A percentile compares a stretch with the other conserved stretches of the same genome.
Evolutionary conservation across 257 asterid genomes (phyloP).

Genomic region (Mentha longifolia): DNA sequence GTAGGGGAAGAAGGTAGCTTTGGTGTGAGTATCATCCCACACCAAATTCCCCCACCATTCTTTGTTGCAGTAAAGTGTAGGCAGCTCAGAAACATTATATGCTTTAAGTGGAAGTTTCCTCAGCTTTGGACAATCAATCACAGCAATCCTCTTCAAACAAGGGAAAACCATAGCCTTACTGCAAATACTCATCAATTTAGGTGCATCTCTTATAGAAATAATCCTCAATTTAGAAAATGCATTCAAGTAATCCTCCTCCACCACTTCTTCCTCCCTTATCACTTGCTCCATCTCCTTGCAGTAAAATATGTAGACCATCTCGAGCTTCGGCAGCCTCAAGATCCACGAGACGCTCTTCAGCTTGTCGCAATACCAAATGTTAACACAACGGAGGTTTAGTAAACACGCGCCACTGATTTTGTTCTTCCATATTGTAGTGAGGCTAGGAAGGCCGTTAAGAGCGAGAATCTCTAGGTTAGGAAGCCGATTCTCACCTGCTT

Average conservation of each 20-base stretch:
- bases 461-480: slow-evolving; percentile 56
- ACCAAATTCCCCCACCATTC: slow-evolving; percentile 57
- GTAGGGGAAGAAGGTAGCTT: slow-evolving; percentile 47
- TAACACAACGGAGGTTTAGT: slow-evolving; percentile 45
- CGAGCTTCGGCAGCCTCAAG: slow-evolving; percentile 51
- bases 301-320: slow-evolving; percentile 49
- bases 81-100: slow-evolving; percentile 44
- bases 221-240: slow-evolving; percentile 44
- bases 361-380: slow-evolving; percentile 51
- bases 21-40: slow-evolving; percentile 51
- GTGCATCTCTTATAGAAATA: slow-evolving; percentile 51
- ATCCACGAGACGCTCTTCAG: slow-evolving; percentile 48
- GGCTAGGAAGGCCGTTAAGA: slow-evolving; percentile 50
- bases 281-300: slow-evolving; percentile 53
- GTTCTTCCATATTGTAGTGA: slow-evolving; percentile 49
- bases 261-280: slow-evolving; percentile 35
- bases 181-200: slow-evolving; percentile 46
- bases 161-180: slow-evolving; percentile 42
- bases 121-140: slow-evolving; percentile 53
- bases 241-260: slow-evolving; percentile 40
- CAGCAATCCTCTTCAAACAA: slow-evolving; percentile 51
- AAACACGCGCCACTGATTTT: slow-evolving; percentile 39
- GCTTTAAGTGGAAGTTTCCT: slow-evolving; percentile 55
- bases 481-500: slow-evolving; percentile 46
- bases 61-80: slow-evolving; percentile 50